Base-by-base conservation (phyloP, 257 asterid species). In the Ilex aquifolium region DNA sequence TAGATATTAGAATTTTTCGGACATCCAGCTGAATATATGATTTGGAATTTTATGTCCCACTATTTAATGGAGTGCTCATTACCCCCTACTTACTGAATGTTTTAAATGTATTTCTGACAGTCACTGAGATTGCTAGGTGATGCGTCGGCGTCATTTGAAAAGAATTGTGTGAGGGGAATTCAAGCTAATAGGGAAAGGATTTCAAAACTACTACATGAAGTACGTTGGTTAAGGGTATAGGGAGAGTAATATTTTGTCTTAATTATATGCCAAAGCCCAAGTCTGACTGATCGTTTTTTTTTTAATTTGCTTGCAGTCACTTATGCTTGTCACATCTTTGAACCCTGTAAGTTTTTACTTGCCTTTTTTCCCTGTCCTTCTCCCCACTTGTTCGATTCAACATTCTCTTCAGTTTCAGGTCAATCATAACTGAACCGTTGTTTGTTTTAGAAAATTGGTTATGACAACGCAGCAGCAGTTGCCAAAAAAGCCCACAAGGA, bases 401-500 rank as follows among this genome's bases (percentile, higher is more conserved):
- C n/a, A 46, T 46, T 7, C n/a, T 10, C 52, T 10, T 7, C n/a
- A 46, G 3, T 46, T 5, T 4, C 52, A 10, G 6, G 52, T 14
- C n/a, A 10, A 46, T 46, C 2, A 8, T 8, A 46, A 46, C 51
- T 6, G 5, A 53, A 66, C 21, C 64, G 44, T 59, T 79, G 53
- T 57, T 63, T 66, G 40, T 72, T 69, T 59, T 76, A 90, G 99
- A 93, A 89, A 93, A 90, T 93, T 46, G 99, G 99, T 54, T 93
- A 87, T 12, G 99, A 93, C 65, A 89, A 87, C 71, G 97, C 99
- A 58, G 99, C 99, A 16, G 80, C 88, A 60, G 97, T 87, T 59
- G 99, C 99, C 81, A 92, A 92, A 85, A 89, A 88, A 56, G 99
- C 99, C 66, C 99, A 92, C 80, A 92, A 89, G 83, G 97, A 92